phyloP scores from a whole-genome alignment of 2,329 filamentous ascomycete genomes.

The Cercospora sp. region DNA sequence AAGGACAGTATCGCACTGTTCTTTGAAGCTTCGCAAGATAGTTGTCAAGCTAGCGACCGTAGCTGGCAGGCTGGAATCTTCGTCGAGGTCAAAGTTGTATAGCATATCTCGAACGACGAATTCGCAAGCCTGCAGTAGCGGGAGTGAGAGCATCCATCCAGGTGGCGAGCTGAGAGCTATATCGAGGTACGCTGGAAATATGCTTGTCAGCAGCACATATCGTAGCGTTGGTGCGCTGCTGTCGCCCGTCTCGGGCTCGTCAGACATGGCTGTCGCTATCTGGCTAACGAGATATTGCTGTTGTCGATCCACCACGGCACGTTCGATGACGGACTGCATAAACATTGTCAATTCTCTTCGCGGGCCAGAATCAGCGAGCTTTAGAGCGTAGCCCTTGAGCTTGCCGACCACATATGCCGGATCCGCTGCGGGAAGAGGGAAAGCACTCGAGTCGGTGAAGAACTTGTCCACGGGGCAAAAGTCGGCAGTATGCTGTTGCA shows the following conservation, averaged over 20 bases:
- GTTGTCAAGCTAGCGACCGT: neutral
- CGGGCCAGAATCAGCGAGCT: conserved; percentile 49
- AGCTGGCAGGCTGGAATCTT: neutral
- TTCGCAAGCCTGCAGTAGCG: conserved; percentile 52
- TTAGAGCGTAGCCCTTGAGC: conserved; percentile 59
- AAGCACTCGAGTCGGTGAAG: conserved; percentile 60
- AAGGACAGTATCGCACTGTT: neutral
- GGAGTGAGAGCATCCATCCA: conserved; percentile 55
- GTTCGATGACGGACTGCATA: conserved; percentile 59
- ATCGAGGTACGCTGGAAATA: conserved; percentile 60
- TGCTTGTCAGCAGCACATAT: conserved; percentile 52
- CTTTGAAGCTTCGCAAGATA: neutral
- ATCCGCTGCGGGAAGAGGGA: conserved; percentile 60
- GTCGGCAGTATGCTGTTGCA: conserved; percentile 62
- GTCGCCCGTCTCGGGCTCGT: conserved; percentile 45
- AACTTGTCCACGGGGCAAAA: conserved; percentile 59
- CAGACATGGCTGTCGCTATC: conserved; percentile 52
- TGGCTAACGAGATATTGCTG: conserved; percentile 58
- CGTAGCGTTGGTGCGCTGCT: conserved; percentile 47
- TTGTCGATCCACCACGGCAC: conserved; percentile 59
- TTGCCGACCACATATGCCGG: conserved; percentile 63
- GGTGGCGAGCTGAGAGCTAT: conserved; percentile 46
- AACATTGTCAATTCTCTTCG: conserved; percentile 59
- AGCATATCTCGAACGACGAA: conserved; percentile 48
- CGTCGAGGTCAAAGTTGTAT: conserved; percentile 32